Evolutionary conservation across 2,329 filamentous ascomycete genomes (phyloP), one percentile per base, ranked within the genome.

Genomic region (Camillea tinctor): DNA sequence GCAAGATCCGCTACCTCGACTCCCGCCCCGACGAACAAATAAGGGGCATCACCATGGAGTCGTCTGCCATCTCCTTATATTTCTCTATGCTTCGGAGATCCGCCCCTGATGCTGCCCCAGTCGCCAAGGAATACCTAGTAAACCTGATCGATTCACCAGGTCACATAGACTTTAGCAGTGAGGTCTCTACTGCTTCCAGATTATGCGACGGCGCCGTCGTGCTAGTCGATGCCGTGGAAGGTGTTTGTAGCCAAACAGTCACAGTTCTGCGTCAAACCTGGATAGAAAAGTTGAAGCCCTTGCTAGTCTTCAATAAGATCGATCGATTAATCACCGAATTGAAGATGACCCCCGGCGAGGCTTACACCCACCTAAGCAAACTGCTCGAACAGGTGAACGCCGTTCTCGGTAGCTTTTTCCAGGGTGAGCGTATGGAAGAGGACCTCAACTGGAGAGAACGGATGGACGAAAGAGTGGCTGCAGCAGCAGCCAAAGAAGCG

Each of bases 41-140:
- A 17, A 89, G 95, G 66, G 95, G 95, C 59, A 99, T 99, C 72
- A 99, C 95, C n/a, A 99, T 99, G 95, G 95, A 99, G 76, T 98
- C 95, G 0, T 98, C 94, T 5, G 95, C 95, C 63, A 99, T 99
- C 65, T 98, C 95, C 0, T 82, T 99, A 36, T 96, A 91, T 77
- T 99, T 99, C 75, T 96, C 93, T 40, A 92, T 98, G 84, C 80
- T 96, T 57, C 85, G 93, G 67, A 86, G 92, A 67, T 80, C 86
- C 44, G 81, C 85, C 1, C 88, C 89, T 1, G 88, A 92, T 17
- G 86, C 86, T 5, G 72, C 81, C 15, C 89, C 92, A 0, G 84
- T 88, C 69, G 83, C 90, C 20, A 92, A 92, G 72, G 94, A 99
- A 75, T 97, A 97, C 72, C 82, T 99, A 63, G 92, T 99, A 78